A percentile compares a stretch with the other conserved stretches of the same genome.
Conservation (phyloP, 2,329 filamentous ascomycete genomes). For the Hypoxylon sp. region DNA sequence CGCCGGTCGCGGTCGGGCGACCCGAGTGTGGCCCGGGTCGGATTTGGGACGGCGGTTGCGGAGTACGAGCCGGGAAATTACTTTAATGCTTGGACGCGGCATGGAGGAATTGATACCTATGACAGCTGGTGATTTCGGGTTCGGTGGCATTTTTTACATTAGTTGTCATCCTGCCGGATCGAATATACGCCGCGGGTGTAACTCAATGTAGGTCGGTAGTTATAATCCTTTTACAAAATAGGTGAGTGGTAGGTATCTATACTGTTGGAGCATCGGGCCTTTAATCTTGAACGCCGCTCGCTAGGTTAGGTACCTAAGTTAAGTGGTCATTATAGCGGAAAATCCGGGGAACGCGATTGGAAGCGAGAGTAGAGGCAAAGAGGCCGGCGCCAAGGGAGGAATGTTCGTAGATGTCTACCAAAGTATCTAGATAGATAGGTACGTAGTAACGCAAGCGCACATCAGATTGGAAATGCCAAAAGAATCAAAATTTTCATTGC, state of each 20-base stretch:
- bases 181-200: too few relatives aligned
- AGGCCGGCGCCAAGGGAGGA: not conserved
- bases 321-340: not conserved
- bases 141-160: not conserved
- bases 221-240: not conserved
- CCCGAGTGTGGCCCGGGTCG: slow-evolving; percentile 17
- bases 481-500: slow-evolving; percentile 11
- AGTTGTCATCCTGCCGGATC: not conserved
- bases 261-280: not conserved
- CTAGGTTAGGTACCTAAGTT: not conserved
- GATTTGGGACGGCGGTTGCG: slow-evolving; percentile 20
- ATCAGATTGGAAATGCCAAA: not conserved
- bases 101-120: not conserved
- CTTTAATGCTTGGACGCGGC: not conserved
- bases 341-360: not conserved
- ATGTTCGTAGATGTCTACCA: not conserved
- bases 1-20: slow-evolving; percentile 11
- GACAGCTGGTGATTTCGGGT: not conserved
- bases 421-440: not conserved
- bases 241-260: not conserved
- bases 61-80: slow-evolving; percentile 18
- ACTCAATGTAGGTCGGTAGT: not conserved
- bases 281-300: not conserved
- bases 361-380: not conserved
- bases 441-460: not conserved